Evolutionary conservation across 2,329 filamentous ascomycete genomes (phyloP), one percentile per base, ranked within the genome.

Genomic region (Domatiomyces globalis): DNA sequence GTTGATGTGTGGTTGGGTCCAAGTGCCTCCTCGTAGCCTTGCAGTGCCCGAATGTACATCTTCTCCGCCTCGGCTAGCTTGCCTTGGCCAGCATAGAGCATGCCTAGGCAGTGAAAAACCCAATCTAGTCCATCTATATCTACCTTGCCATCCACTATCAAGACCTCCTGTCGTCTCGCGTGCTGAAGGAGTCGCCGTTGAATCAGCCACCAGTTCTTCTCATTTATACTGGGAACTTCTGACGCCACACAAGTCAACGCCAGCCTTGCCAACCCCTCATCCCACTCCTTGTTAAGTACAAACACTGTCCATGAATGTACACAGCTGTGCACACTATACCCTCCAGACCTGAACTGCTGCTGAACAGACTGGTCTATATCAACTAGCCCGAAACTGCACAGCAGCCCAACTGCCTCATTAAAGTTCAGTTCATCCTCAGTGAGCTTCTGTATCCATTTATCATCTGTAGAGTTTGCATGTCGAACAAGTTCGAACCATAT

Each of bases 21-120:
- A n/a, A n/a, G n/a, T n/a, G n/a, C n/a, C n/a, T n/a, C n/a, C n/a
- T n/a, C n/a, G n/a, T n/a, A n/a, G n/a, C n/a, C n/a, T n/a, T n/a
- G n/a, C n/a, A n/a, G n/a, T n/a, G n/a, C n/a, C n/a, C n/a, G n/a
- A n/a, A n/a, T n/a, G n/a, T n/a, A n/a, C n/a, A n/a, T n/a, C n/a
- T n/a, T n/a, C n/a, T n/a, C n/a, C n/a, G n/a, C n/a, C n/a, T n/a
- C n/a, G n/a, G n/a, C n/a, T n/a, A n/a, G n/a, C n/a, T n/a, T n/a
- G n/a, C n/a, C n/a, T n/a, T n/a, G n/a, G n/a, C n/a, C n/a, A n/a
- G n/a, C n/a, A n/a, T n/a, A n/a, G n/a, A n/a, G n/a, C n/a, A n/a
- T n/a, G n/a, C n/a, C n/a, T n/a, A n/a, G n/a, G n/a, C n/a, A n/a
- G 25, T 62, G 49, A 46, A 64, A 49, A 49, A 52, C 48, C 33